These are phyloP conservation scores for Rubus idaeus DNA, from an alignment of 306 rosid species.

Conservation along the genomic window DNA sequence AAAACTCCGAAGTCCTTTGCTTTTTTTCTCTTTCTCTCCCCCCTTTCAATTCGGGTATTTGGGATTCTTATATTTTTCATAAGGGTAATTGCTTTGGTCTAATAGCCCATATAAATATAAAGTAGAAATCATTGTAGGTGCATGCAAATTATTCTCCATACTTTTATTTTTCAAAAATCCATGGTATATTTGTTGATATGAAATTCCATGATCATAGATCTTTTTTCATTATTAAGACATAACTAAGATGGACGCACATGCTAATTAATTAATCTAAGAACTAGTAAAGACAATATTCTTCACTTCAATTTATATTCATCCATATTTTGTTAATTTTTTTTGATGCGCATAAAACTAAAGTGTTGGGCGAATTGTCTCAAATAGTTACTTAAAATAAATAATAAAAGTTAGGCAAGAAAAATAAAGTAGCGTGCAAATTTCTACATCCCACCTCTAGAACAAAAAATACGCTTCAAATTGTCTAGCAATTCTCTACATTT, in stretches of 20 bases:
- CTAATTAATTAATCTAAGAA: too few relatives aligned
- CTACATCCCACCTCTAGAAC: background rate
- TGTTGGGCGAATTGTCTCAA: too few relatives aligned
- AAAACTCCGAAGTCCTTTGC: conserved; percentile 29
- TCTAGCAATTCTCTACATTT: too few relatives aligned
- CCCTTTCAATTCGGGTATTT: background rate
- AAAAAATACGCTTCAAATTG: too few relatives aligned
- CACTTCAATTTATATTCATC: too few relatives aligned
- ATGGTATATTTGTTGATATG: background rate
- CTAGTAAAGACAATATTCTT: too few relatives aligned
- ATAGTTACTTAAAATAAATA: too few relatives aligned
- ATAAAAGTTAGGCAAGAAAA: too few relatives aligned
- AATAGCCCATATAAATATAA: background rate
- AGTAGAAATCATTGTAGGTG: background rate
- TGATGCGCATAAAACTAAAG: too few relatives aligned
- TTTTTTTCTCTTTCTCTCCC: background rate
- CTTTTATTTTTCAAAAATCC: background rate
- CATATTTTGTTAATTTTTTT: too few relatives aligned
- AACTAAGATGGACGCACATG: background rate
- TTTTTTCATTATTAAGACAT: too few relatives aligned
- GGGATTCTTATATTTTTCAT: background rate
- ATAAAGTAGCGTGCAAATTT: background rate
- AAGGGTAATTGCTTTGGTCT: background rate
- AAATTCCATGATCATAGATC: too few relatives aligned
- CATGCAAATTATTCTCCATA: background rate